Evolutionary conservation across 2,329 filamentous ascomycete species (phyloP), one percentile per base, ranked within the genome.

Genomic region (Pseudogymnoascus sp.): DNA sequence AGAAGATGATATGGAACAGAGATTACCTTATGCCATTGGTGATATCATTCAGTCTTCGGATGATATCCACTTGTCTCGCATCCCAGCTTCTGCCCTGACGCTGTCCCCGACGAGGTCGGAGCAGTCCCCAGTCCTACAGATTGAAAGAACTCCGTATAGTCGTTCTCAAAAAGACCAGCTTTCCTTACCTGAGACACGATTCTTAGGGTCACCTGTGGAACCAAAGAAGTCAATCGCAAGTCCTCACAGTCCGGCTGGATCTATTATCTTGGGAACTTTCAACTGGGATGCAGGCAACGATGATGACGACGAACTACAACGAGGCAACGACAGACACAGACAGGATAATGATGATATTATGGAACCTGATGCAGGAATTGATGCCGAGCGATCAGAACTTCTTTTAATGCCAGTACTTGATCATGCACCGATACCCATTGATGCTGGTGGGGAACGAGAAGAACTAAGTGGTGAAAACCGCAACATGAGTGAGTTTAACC

Each of bases 221-320:
- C 45, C n/a, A 30, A 52, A 52, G 9, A 33, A 30, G 15, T 18
- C 45, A 30, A 33, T 12, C 15, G 26, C 26, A 18, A 33, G 45
- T n/a, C 45, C 45, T 30, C 45, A 15, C 15, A 52, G 45, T 18
- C 19, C 45, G 23, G 26, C 26, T 30, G 26, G 15, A 30, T 52
- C 45, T 52, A 52, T 52, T 19, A 52, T 52, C 15, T 19, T 52
- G 45, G 45, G 45, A n/a, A 30, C 45, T 52, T 52, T 52, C 45
- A 52, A 52, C 45, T 52, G 45, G 45, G 26, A 52, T 30, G 15
- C 9, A 30, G 15, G 45, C 26, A 33, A 52, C 4, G 10, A 33
- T 18, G 45, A 18, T 19, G 45, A 12, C 13, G n/a, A 18, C 26
- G 15, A 30, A 30, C 5, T 30, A 52, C 45, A 52, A 18, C n/a